Evolutionary conservation across 2,329 filamentous ascomycete genomes (phyloP).

Genomic region (Myriosclerotinia curreyana): DNA sequence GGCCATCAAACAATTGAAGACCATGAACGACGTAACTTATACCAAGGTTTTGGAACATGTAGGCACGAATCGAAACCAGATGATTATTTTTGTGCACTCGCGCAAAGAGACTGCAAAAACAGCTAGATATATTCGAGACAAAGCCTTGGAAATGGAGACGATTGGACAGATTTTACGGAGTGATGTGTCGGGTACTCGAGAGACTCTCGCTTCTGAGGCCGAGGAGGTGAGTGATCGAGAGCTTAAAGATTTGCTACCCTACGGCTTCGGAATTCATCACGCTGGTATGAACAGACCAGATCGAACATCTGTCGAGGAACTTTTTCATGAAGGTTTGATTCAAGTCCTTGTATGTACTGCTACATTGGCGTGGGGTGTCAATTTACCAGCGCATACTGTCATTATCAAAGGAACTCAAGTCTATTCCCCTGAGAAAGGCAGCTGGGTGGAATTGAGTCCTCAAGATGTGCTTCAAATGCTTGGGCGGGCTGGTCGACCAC

Average conservation of each 20-base stretch:
- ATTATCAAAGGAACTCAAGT: constrained; percentile 99
- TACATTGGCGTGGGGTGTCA: constrained; percentile 98
- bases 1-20: constrained; percentile 97
- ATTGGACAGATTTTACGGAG: constrained; percentile 93
- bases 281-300: constrained; percentile 96
- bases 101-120: constrained; percentile 98
- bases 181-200: constrained; percentile 78
- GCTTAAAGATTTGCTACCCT: constrained; percentile 89
- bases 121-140: constrained; percentile 91
- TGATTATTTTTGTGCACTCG: constrained; percentile 98
- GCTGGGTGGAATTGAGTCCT: constrained; percentile 95
- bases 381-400: constrained; percentile 93
- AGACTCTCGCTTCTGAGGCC: constrained; percentile 82
- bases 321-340: constrained; percentile 86
- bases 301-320: constrained; percentile 88
- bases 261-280: constrained; percentile 97
- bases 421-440: constrained; percentile 97
- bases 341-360: constrained; percentile 97
- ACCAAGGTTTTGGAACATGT: constrained; percentile 97
- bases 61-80: constrained; percentile 88
- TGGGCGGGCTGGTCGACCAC: constrained; percentile 90
- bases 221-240: constrained; percentile 80
- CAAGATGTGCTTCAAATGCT: constrained; percentile 99
- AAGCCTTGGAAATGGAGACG: constrained; percentile 93
- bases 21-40: constrained; percentile 99